phyloP scores from a whole-genome alignment of 352 stramenopile genomes.

The Globisporangium alternatum region DNA sequence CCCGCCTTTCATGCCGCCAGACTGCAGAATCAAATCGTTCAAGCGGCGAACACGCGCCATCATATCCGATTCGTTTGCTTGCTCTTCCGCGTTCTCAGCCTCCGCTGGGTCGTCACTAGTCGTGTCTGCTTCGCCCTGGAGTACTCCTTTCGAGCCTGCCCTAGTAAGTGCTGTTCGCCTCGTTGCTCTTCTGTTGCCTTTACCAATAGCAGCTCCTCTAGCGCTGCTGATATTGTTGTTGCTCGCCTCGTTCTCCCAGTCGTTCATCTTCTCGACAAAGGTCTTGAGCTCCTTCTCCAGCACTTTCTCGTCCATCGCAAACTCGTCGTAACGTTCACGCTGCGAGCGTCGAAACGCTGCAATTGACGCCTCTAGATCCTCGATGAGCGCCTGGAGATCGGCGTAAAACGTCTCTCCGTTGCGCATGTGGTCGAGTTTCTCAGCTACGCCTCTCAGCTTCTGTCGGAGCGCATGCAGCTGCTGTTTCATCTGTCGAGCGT shows the following conservation, averaged over 20 bases:
- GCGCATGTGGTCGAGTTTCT: slow-evolving; percentile 46
- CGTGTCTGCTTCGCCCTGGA: neutral
- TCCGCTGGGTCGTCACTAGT: neutral
- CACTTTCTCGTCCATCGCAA: slow-evolving; percentile 53
- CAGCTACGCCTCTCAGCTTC: slow-evolving; percentile 28
- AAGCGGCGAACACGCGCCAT: slow-evolving; percentile 45
- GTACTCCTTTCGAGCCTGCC: neutral
- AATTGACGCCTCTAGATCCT: slow-evolving; percentile 45
- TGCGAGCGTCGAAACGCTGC: slow-evolving; percentile 34
- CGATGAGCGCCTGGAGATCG: slow-evolving; percentile 52
- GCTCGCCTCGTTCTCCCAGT: slow-evolving; percentile 31
- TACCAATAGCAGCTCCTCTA: slow-evolving; percentile 2
- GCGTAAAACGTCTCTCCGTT: slow-evolving; percentile 42
- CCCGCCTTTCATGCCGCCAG: slow-evolving; percentile 46
- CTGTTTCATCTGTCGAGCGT: slow-evolving; percentile 32
- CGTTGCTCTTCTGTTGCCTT: neutral
- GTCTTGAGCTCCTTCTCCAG: slow-evolving; percentile 46
- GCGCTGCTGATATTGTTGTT: neutral
- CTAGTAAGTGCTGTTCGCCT: neutral
- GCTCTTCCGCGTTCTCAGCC: slow-evolving; percentile 1
- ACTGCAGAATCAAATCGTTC: slow-evolving; percentile 52
- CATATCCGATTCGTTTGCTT: slow-evolving; percentile 26
- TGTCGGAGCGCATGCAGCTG: slow-evolving; percentile 30
- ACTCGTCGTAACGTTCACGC: slow-evolving; percentile 38
- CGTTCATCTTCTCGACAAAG: slow-evolving; percentile 42